A percentile compares a stretch with the other conserved stretches of the same genome.
Evolutionary conservation across 2,329 filamentous ascomycete genomes (phyloP).

Genomic region (Fusarium coicis): DNA sequence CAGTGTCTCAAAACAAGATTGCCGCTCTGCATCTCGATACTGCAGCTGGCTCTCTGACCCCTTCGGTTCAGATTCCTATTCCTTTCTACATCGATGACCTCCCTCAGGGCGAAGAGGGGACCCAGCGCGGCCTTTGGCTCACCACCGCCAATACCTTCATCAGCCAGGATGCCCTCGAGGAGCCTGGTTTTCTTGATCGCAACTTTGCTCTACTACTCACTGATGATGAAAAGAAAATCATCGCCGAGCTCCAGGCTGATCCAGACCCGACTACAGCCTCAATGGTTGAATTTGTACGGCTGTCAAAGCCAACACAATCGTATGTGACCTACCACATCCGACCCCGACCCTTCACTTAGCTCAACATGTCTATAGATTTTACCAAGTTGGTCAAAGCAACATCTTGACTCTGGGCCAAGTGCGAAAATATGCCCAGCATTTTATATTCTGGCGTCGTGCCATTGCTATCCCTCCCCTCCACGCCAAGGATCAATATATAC

Average conservation of each 20-base stretch:
- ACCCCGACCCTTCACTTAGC: not conserved
- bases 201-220: slow-evolving; percentile 89
- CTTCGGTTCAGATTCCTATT: slow-evolving; percentile 72
- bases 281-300: slow-evolving; percentile 83
- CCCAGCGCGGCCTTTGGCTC: slow-evolving; percentile 82
- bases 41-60: slow-evolving; percentile 65
- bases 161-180: slow-evolving; percentile 73
- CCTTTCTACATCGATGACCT: slow-evolving; percentile 79
- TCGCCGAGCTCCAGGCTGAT: slow-evolving; percentile 80
- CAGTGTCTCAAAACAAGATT: slow-evolving; percentile 85
- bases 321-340: slow-evolving; percentile 48
- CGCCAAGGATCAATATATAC: slow-evolving; percentile 87
- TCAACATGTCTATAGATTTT: slow-evolving; percentile 56
- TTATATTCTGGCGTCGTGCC: slow-evolving; percentile 95
- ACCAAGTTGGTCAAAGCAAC: slow-evolving; percentile 76
- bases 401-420: slow-evolving; percentile 83
- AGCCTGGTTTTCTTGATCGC: slow-evolving; percentile 78
- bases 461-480: slow-evolving; percentile 92
- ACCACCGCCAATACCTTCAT: slow-evolving; percentile 85
- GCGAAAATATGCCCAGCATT: slow-evolving; percentile 87
- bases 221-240: slow-evolving; percentile 79
- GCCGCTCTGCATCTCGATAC: slow-evolving; percentile 83
- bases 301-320: slow-evolving; percentile 76
- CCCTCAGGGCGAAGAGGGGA: slow-evolving; percentile 73
- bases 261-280: slow-evolving; percentile 79